Percentiles rank a stretch among this genome's conserved stretches.
Evolutionary conservation across 2,329 filamentous ascomycete genomes (phyloP).

Genomic region (Xylaria sp.): DNA sequence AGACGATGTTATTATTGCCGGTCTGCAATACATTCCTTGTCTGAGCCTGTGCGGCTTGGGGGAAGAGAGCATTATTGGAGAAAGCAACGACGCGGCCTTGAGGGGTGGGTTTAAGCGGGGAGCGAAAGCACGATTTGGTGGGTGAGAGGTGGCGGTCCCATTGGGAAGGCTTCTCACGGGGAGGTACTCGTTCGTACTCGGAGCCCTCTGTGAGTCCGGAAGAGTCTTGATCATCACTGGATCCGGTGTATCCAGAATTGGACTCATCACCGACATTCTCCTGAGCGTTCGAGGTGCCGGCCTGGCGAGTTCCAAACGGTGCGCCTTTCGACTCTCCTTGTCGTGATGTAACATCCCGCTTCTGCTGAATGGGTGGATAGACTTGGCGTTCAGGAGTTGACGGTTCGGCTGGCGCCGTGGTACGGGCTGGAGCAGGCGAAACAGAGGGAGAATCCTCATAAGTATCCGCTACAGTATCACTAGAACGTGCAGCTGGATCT

Average conservation of each 20-base stretch:
- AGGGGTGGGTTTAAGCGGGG: constrained; percentile 52
- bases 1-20: constrained; percentile 4
- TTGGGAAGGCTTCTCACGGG: constrained; percentile 42
- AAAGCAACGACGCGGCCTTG: constrained; percentile 56
- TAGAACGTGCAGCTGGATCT: constrained; percentile 21
- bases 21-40: constrained; percentile 3
- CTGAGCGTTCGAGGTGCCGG: constrained; percentile 20
- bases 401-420: constrained; percentile 15
- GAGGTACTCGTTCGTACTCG: constrained; percentile 36
- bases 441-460: constrained; percentile 20
- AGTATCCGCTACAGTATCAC: constrained; percentile 27
- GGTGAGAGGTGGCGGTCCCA: constrained; percentile 51
- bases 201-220: constrained; percentile 36
- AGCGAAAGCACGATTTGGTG: constrained; percentile 52
- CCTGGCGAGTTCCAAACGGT: constrained; percentile 37
- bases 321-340: constrained; percentile 31
- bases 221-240: constrained; percentile 26
- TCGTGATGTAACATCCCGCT: constrained; percentile 45
- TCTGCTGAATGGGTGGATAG: constrained; percentile 39
- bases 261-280: constrained; percentile 10
- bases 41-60: constrained; percentile 24
- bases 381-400: constrained; percentile 22
- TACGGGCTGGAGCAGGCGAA: constrained; percentile 14
- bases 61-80: constrained; percentile 46
- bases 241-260: constrained; percentile 2